Percentiles rank a stretch among this genome's conserved stretches.
phyloP scores from a whole-genome alignment of 345 rosid genomes.

The Clausena lansium region DNA sequence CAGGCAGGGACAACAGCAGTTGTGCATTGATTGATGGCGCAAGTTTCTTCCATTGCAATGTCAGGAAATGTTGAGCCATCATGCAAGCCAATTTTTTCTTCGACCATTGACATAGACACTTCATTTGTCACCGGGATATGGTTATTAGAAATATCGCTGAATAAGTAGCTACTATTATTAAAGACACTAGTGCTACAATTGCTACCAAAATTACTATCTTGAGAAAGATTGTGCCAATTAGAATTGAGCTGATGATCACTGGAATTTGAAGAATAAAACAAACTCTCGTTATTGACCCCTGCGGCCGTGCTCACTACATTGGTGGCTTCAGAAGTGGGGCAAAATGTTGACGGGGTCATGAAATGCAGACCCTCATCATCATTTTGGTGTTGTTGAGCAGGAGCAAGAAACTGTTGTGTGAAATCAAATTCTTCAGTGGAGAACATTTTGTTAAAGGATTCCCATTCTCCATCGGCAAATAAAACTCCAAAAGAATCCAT shows the following conservation, averaged over 20 bases:
- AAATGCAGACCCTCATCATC: conserved; percentile 14
- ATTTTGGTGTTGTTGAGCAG: background rate
- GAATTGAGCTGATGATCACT: background rate
- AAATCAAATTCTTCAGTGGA: conserved; percentile 34
- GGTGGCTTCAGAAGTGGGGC: conserved; percentile 22
- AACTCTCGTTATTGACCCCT: conserved; percentile 10
- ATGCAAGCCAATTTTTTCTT: conserved; percentile 14
- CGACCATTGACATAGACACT: conserved; percentile 23
- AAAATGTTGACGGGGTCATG: conserved; percentile 18
- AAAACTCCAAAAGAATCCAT: conserved; percentile 43
- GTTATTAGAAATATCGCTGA: conserved; percentile 16
- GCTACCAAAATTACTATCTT: conserved; percentile 30
- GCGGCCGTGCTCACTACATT: no score
- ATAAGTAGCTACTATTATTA: background rate
- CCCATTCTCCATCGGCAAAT: conserved; percentile 48
- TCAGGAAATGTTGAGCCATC: conserved; percentile 17
- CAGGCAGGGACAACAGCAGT: background rate
- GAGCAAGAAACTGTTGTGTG: conserved; percentile 19
- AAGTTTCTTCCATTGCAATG: conserved; percentile 25
- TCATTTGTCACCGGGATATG: conserved; percentile 17
- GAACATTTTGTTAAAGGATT: conserved; percentile 38
- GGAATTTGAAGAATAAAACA: conserved; percentile 25
- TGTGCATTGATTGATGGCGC: conserved; percentile 10
- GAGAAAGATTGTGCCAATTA: conserved; percentile 22
- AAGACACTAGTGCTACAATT: conserved; percentile 19